Evolutionary conservation across 208 protist genomes (phyloP), one percentile per base, ranked within the genome.

Genomic region (Trichomonas vaginalis): DNA sequence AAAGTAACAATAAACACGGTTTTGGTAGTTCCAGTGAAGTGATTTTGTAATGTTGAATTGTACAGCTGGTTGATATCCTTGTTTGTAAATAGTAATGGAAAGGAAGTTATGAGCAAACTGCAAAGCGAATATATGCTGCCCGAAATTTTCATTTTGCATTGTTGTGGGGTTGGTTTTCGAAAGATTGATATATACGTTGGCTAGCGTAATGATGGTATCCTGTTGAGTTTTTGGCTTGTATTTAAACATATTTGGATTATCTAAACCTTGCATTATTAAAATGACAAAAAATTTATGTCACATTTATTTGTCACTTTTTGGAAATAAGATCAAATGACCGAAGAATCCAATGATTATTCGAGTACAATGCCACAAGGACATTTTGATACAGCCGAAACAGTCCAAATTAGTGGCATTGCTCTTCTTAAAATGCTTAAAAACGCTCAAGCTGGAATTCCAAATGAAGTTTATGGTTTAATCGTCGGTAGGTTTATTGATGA

Each of bases 401-500:
- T 99, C 32, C 98, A 99, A 96, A 99, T 99, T 56, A 99, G 98
- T 0, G 99, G 98, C 39, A 98, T 99, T 12, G 98, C 99, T 32
- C 98, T 99, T n/a, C 97, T 99, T 42, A 98, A 99, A 97, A 99
- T 99, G 99, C 98, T 99, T 45, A 99, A 99, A 96, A 99, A 99
- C 97, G 14, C 95, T n/a, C 98, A 99, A 42, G 98, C 99, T 42
- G 99, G 99, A 87, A 99, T 99, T 42, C 99, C 99, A 80, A 98
- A 99, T 96, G 99, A 99, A 97, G 99, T 99, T 90, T 99, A 99
- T 99, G 99, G 99, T 17, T 98, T 99, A n/a, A 99, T 99, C 99
- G 98, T 99, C 15, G 99, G 99, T 79, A 98, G 99, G 96, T 99
- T 99, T 97, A 98, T 99, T 95, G 99, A 99, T 97, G 99, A 99